Base-by-base conservation (phyloP, 805 yeast genomes). In the Metschnikowia rubicola region DNA sequence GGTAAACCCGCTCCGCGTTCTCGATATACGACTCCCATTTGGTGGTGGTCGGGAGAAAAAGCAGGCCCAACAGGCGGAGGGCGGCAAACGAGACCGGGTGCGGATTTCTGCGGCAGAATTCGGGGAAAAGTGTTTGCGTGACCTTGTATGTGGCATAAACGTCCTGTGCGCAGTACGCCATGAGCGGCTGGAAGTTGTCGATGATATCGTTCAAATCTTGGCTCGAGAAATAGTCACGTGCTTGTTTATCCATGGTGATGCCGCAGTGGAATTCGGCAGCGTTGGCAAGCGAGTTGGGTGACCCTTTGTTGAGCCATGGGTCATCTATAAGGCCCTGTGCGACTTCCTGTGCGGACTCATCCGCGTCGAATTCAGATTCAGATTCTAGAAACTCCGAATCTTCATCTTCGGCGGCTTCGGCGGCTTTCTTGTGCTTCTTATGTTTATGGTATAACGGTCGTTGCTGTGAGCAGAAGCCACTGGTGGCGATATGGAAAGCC, bases 21-120 rank as follows among this genome's bases (percentile, higher is more conserved):
- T 74, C 64, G n/a, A 91, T 67, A 58, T 89, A 94, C 2, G 75
- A 62, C 11, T 81, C 72, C 99, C 99, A 94, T 11, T 76, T 64
- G 17, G 61, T 63, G 13, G 86, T 80, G 0, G 96, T 84, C 1
- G 99, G 96, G 35, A 95, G 67, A 41, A 91, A 79, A 38, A 87
- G 78, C 17, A 84, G 75, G 9, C 90, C 83, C 59, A 94, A 70
- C 46, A 81, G 84, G 54, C 85, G 74, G 38, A 94, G 68, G 2
- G 96, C 97, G 0, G 94, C 91, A 68, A 91, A 86, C 12, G 96
- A 87, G 2, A 92, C 96, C 0, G 99, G 97, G 65, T 94, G 99
- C 0, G 99, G 96, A 37, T 91, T 81, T 42, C 80, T 77, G 30
- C 70, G 58, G 28, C 78, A 63, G 59, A 88, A 94, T 32, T 70